These are phyloP conservation scores for Borealophlyctis nickersoniae DNA, from an alignment of 192 early-diverging fungal genomes.

Conservation along the genomic window DNA sequence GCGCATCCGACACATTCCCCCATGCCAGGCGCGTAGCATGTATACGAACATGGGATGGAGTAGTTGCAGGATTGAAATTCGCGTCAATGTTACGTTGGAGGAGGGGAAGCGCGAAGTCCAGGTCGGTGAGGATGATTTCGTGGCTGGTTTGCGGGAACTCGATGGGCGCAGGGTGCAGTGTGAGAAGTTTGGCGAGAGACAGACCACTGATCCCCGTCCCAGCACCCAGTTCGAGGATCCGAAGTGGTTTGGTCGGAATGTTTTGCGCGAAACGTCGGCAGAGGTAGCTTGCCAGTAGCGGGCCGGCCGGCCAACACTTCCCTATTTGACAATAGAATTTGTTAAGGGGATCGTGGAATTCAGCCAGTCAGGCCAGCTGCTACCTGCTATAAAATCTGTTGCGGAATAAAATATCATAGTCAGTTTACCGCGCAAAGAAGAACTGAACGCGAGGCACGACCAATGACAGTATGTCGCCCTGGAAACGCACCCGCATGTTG, in stretches of 20 bases:
- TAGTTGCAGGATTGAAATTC: neutral
- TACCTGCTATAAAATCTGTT: slow-evolving; percentile 1
- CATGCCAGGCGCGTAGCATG: neutral
- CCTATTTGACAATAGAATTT: neutral
- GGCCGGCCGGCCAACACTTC: neutral
- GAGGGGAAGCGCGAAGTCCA: slow-evolving; percentile 37
- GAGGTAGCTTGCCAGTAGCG: neutral
- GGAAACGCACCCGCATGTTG: too few species aligned
- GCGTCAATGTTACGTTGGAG: slow-evolving; percentile 30
- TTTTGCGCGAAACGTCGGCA: neutral
- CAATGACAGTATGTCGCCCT: too few species aligned
- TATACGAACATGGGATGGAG: neutral
- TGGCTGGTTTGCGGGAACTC: too few species aligned
- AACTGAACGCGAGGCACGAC: too few species aligned
- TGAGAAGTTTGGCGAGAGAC: slow-evolving; percentile 31
- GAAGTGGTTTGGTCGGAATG: neutral
- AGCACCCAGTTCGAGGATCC: slow-evolving; percentile 53
- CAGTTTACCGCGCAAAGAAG: too few species aligned
- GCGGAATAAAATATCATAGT: too few species aligned
- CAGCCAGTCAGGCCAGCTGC: neutral
- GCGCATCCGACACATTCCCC: neutral
- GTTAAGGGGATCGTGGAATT: neutral
- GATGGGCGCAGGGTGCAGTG: neutral
- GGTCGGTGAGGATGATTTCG: slow-evolving; percentile 49
- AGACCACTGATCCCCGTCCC: slow-evolving; percentile 59